Evolutionary conservation across 352 stramenopile genomes (phyloP).

Genomic region (Halophytophthora polymorphica): DNA sequence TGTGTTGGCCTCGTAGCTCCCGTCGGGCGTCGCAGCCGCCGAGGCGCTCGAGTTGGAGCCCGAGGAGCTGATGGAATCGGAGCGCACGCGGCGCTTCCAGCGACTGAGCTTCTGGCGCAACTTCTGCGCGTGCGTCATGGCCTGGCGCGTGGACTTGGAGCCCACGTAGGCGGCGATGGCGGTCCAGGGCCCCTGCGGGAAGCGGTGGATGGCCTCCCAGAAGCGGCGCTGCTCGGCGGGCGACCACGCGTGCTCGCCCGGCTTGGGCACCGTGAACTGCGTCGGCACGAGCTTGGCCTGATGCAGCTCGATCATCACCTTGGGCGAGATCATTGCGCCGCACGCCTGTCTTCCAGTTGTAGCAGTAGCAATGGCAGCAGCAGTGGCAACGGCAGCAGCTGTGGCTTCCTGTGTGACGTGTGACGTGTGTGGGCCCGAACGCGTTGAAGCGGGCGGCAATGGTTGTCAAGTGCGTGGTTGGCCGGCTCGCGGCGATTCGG

Average conservation of each 20-base stretch:
- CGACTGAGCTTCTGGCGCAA: conserved; percentile 61
- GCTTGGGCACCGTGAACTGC: conserved; percentile 56
- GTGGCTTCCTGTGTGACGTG: neutral
- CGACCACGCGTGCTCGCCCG: conserved; percentile 49
- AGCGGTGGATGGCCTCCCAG: conserved; percentile 56
- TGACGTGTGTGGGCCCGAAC: too few species aligned
- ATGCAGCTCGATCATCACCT: conserved; percentile 57
- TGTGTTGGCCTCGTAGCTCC: conserved; percentile 1
- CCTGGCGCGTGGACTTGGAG: conserved; percentile 61
- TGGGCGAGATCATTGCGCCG: conserved; percentile 45
- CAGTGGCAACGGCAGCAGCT: too few species aligned
- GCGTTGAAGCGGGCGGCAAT: too few species aligned
- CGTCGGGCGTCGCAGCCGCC: conserved; percentile 13
- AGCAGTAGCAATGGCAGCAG: conserved; percentile 1
- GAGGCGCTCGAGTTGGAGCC: conserved; percentile 24
- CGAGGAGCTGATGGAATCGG: conserved; percentile 19
- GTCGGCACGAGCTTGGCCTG: conserved; percentile 53
- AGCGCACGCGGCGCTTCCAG: conserved; percentile 48
- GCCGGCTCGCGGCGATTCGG: too few species aligned
- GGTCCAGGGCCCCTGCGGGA: conserved; percentile 61
- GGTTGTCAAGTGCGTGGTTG: too few species aligned
- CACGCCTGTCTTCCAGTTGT: neutral
- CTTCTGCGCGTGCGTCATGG: conserved; percentile 71
- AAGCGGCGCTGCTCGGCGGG: conserved; percentile 44
- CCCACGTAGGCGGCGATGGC: conserved; percentile 57